Conservation (phyloP, 139 green algal species). For the Tetradesmus obliquus region DNA sequence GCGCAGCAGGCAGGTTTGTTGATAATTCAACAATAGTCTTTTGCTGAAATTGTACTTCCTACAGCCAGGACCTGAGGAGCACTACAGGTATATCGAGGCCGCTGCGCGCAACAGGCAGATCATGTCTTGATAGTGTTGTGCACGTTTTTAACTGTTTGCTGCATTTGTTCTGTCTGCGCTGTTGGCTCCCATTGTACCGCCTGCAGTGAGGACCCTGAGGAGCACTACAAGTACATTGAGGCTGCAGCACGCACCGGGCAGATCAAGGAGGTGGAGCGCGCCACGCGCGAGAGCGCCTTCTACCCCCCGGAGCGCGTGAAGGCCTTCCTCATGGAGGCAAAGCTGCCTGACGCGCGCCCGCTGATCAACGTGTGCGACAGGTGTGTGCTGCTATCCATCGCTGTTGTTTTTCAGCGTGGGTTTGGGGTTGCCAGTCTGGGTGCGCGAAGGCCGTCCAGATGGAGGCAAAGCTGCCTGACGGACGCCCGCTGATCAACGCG, state of each 20-base stretch:
- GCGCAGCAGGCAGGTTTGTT: no score
- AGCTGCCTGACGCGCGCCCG: conserved; percentile 96
- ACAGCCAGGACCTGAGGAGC: conserved; percentile 90
- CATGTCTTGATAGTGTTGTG: background rate
- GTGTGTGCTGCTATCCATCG: background rate
- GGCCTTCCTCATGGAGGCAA: conserved; percentile 99
- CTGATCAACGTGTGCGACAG: conserved; percentile 99
- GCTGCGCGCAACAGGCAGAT: no score
- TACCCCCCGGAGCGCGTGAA: conserved; percentile 92
- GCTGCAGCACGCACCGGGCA: conserved; percentile 87
- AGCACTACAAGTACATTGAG: conserved; percentile 99
- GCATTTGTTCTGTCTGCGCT: background rate
- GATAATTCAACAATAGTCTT: background rate
- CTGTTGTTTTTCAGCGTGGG: no score
- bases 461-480: conserved; percentile 98
- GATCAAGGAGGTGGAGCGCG: conserved; percentile 95
- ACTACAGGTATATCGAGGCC: conserved; percentile 94
- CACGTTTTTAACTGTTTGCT: background rate
- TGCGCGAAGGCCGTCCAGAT: conserved; percentile 94
- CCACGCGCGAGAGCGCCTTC: conserved; percentile 92
- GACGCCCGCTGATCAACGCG: conserved; percentile 99
- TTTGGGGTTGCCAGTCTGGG: conserved; percentile 48
- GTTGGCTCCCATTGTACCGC: no score
- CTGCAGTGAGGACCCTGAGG: conserved; percentile 87
- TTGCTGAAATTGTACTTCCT: background rate